Percentiles rank a stretch among this genome's conserved stretches.
These are phyloP conservation scores for Psilocybe sp. DNA, from an alignment of 768 basidiomycete species.

Conservation along the genomic window DNA sequence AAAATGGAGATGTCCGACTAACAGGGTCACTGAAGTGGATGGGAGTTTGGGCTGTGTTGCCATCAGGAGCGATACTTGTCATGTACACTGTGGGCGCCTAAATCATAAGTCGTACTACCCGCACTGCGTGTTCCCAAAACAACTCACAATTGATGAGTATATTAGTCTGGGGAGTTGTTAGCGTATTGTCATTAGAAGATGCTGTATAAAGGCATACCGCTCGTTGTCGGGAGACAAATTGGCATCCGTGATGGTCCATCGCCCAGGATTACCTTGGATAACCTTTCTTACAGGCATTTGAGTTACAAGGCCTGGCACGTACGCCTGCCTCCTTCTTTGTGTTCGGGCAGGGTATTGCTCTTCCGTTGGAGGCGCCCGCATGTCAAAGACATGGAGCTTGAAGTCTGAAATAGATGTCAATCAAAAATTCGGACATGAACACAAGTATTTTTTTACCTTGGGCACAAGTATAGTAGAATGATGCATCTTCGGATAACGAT, in stretches of 20 bases:
- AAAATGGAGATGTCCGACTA: slow-evolving; percentile 29
- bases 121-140: background rate
- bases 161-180: slow-evolving; percentile 60
- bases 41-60: slow-evolving; percentile 57
- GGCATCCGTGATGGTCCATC: slow-evolving; percentile 95
- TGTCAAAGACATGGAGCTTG: slow-evolving; percentile 84
- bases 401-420: slow-evolving; percentile 57
- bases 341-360: slow-evolving; percentile 15
- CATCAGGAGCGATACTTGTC: slow-evolving; percentile 63
- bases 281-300: slow-evolving; percentile 52
- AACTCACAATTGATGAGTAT: slow-evolving; percentile 82
- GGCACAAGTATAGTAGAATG: slow-evolving; percentile 91
- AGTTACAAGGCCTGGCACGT: slow-evolving; percentile 32
- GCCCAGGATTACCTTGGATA: slow-evolving; percentile 71
- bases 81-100: slow-evolving; percentile 73
- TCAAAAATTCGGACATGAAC: background rate
- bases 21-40: slow-evolving; percentile 55
- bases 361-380: slow-evolving; percentile 40
- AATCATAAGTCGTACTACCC: background rate
- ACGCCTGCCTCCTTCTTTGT: slow-evolving; percentile 15
- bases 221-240: slow-evolving; percentile 89
- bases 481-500: slow-evolving; percentile 54
- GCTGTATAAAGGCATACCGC: slow-evolving; percentile 41
- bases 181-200: too few species aligned
- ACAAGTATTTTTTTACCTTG: too few species aligned